Base-by-base conservation (phyloP, 176 grass and related monocot species). In the Alopecurus myosuroides region DNA sequence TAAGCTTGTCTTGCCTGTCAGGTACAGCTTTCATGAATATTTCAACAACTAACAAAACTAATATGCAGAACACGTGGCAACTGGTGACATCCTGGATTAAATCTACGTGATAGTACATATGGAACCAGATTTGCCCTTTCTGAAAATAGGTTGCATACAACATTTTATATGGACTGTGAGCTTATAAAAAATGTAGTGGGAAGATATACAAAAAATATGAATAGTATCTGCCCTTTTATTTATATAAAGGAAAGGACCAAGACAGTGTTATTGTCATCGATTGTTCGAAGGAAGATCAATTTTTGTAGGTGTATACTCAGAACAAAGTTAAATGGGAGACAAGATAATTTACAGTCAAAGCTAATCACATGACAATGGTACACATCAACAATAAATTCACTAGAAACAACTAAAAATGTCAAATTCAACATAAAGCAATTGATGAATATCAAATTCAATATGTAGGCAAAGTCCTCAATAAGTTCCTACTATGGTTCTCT, bases 1-100 rank as follows among this genome's bases (percentile, higher is more conserved):
- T 99, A 99, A 75, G 97, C 93, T 64, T 96, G 93, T 23, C 86
- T 88, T 83, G 93, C 97, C 97, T 95, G 89, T 34, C 28, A 84
- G 31, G 81, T 50, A 60, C 74, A 84, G 25, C 7, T 67, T 76
- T 61, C 48, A 61, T 87, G 7, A 91, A 58, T 52, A 70, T 19
- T 80, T 79, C 11, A 64, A 34, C 77, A 71, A 69, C 65, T 58
- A 51, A 11, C 83, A 81, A 29, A 42, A 74, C 22, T 7, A 46
- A 56, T 40, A 63, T 30, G 42, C 25, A 74, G 26, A 13, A 49
- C n/a, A 15, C 23, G 0, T 9, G 50, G 44, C 9, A 48, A 65
- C 18, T 34, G 5, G 39, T 60, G 23, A 19, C 29, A 81, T 49
- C 19, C 28, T n/a, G 20, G 12, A 81, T 68, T 28, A 49, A 49